These are phyloP conservation scores for Trypanosoma theileri DNA, from an alignment of 208 protist genomes.

Conservation along the genomic window DNA sequence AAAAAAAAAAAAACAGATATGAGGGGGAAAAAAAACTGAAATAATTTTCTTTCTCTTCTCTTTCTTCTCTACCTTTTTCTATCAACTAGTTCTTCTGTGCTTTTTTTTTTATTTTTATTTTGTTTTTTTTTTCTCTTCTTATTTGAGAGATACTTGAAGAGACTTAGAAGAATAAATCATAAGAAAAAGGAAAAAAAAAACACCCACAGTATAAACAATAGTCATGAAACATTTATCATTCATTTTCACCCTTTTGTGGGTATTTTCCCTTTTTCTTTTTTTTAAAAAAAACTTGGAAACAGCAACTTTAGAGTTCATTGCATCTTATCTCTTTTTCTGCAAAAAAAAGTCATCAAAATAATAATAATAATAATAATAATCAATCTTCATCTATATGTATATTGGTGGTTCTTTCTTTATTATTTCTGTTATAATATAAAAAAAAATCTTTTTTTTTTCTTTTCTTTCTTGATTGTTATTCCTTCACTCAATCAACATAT, in stretches of 20 bases:
- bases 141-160: background rate
- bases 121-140: background rate
- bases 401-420: background rate
- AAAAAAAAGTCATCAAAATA: background rate
- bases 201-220: conserved; percentile 11
- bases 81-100: background rate
- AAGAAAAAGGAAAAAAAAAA: conserved; percentile 9
- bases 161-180: conserved; percentile 2
- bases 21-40: no score
- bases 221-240: conserved; percentile 5
- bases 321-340: no score
- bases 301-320: no score
- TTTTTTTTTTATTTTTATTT: background rate
- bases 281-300: no score
- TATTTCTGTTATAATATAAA: conserved; percentile 9
- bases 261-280: conserved; percentile 4
- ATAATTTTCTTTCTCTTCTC: no score
- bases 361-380: conserved; percentile 9
- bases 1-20: no score
- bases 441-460: background rate
- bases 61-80: no score
- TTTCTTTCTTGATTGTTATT: background rate
- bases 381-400: background rate
- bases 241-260: background rate
- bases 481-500: conserved; percentile 7